phyloP scores from a whole-genome alignment of 2,329 filamentous ascomycete species.

The Alternaria alternata region DNA sequence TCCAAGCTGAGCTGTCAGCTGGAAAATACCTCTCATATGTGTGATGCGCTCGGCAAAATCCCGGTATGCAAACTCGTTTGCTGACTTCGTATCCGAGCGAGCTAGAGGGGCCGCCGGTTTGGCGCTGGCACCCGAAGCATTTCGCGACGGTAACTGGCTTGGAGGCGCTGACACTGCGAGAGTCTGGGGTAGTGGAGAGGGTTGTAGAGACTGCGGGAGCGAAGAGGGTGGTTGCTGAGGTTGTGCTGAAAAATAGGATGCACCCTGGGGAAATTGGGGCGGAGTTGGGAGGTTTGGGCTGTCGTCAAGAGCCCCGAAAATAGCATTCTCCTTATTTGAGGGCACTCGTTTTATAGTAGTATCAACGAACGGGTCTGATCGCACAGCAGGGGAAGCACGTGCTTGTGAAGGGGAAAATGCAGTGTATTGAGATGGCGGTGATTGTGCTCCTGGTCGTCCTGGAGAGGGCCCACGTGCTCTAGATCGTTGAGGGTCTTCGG shows the following conservation, averaged over 20 bases:
- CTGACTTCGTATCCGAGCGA: conserved; percentile 44
- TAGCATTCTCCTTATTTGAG: conserved; percentile 23
- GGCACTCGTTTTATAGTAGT: conserved; percentile 27
- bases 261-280: conserved; percentile 31
- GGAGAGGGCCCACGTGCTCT: conserved; percentile 42
- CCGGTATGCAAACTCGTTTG: conserved; percentile 62
- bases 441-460: conserved; percentile 18
- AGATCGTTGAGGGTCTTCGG: conserved; percentile 43
- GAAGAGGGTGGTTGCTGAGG: conserved; percentile 20
- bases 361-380: conserved; percentile 32
- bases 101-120: conserved; percentile 24
- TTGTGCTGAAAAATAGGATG: conserved; percentile 19
- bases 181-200: background rate
- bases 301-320: conserved; percentile 28
- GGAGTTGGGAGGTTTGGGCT: conserved; percentile 33
- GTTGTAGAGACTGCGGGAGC: conserved; percentile 13
- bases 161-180: background rate
- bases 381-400: conserved; percentile 29
- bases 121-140: conserved; percentile 26
- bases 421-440: conserved; percentile 33
- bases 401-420: conserved; percentile 35
- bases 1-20: conserved; percentile 77
- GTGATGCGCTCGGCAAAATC: conserved; percentile 75
- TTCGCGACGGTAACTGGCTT: conserved; percentile 24
- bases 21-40: conserved; percentile 79